Percentiles rank a stretch among this genome's conserved stretches.
These are phyloP conservation scores for Botryotinia narcissicola DNA, from an alignment of 2,329 filamentous ascomycete species.

Conservation along the genomic window DNA sequence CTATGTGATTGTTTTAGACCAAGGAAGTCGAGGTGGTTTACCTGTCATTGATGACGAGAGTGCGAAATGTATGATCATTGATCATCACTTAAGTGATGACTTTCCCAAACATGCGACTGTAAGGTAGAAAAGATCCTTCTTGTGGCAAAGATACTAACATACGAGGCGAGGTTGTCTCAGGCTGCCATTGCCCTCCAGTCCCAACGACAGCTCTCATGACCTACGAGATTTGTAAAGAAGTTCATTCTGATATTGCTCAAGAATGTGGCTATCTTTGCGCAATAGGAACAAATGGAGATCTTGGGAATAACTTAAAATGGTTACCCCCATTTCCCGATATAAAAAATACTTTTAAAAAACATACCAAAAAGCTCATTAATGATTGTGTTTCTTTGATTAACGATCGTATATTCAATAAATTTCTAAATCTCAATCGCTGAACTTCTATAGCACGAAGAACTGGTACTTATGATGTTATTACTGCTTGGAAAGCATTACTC, in stretches of 20 bases:
- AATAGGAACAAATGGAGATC: constrained; percentile 64
- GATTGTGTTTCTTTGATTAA: constrained; percentile 63
- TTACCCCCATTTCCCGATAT: constrained; percentile 65
- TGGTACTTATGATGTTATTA: constrained; percentile 56
- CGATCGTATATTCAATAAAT: constrained; percentile 43
- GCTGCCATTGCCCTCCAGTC: constrained; percentile 62
- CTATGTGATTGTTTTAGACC: constrained; percentile 64
- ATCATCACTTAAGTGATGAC: constrained; percentile 59
- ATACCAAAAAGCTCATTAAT: constrained; percentile 61
- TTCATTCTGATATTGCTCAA: constrained; percentile 50
- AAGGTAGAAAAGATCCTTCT: not conserved
- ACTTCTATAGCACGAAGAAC: constrained; percentile 50
- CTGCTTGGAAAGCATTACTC: constrained; percentile 59
- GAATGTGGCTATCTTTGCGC: constrained; percentile 60
- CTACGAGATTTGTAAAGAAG: constrained; percentile 58
- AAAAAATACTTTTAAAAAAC: constrained; percentile 55
- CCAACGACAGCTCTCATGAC: constrained; percentile 63
- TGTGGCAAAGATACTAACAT: not conserved
- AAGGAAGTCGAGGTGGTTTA: constrained; percentile 56
- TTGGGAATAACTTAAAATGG: constrained; percentile 65
- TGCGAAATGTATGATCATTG: constrained; percentile 55
- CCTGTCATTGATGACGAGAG: constrained; percentile 52
- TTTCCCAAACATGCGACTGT: constrained; percentile 49
- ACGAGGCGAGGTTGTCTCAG: constrained; percentile 52
- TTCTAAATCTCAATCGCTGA: not conserved